phyloP scores from a whole-genome alignment of 2,329 filamentous ascomycete species.

The Gaeumannomyces tritici region DNA sequence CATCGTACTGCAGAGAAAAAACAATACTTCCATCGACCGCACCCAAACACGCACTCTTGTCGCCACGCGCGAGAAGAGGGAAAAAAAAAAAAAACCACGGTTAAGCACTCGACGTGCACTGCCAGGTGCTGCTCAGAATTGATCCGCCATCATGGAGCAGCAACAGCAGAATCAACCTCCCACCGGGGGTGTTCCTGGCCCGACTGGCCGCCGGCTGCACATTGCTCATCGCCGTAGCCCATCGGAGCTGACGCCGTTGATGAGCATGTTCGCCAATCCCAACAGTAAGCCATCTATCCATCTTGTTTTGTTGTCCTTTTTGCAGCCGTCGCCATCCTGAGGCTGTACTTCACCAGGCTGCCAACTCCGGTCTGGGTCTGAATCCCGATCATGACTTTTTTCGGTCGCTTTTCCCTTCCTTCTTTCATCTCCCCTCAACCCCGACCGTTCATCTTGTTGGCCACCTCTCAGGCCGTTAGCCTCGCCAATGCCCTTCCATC shows the following conservation, averaged over 20 bases:
- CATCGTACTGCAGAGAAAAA: background rate
- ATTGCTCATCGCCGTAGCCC: conserved; percentile 96
- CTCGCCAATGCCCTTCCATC: conserved; percentile 5
- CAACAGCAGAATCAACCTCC: conserved; percentile 45
- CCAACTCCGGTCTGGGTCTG: background rate
- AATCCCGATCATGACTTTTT: background rate
- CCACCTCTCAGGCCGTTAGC: conserved; percentile 3
- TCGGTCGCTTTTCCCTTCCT: background rate
- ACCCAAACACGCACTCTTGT: background rate
- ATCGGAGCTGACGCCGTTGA: conserved; percentile 91
- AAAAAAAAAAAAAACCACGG: background rate
- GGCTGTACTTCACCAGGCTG: no score
- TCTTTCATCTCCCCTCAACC: background rate
- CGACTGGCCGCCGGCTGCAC: conserved; percentile 81
- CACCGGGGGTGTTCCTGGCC: conserved; percentile 55
- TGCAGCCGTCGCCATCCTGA: background rate
- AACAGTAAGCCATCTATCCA: conserved; percentile 41
- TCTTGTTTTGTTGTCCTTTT: background rate
- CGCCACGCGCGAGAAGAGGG: background rate
- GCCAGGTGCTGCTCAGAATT: background rate
- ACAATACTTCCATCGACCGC: background rate
- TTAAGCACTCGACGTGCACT: conserved; percentile 37
- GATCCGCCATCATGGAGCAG: conserved; percentile 49
- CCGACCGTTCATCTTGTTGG: background rate
- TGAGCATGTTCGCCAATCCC: conserved; percentile 75